Evolutionary conservation across 441 rosid genomes (phyloP), one percentile per base, ranked within the genome.

Genomic region (Bocquillonia castaneifolia): DNA sequence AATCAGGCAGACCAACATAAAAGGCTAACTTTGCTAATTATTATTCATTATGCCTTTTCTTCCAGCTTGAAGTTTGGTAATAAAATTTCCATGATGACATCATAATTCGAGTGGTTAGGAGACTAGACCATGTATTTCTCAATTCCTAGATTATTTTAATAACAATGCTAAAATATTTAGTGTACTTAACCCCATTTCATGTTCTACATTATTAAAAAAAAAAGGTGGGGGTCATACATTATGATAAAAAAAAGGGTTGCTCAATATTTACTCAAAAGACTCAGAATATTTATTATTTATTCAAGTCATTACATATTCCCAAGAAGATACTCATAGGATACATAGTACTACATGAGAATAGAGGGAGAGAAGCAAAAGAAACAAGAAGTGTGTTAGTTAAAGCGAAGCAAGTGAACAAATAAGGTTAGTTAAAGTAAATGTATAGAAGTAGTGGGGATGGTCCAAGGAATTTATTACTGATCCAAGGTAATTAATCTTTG

Each of bases 321-420:
- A 58, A 59, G 59, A 50, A 68, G 22, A 18, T 14, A 13, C 52
- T 29, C 23, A 1, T 3, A n/a, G 42, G 22, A 50, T 17, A 53
- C 4, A 36, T n/a, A n/a, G n/a, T 15, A 23, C n/a, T 34, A 13
- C 22, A 9, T 34, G 44, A 48, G 7, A 8, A 12, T 10, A n/a
- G 7, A 23, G 47, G 51, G 12, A 51, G 47, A 28, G 23, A 47
- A 57, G 20, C 53, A 44, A 39, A 45, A 22, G 7, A 42, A 10
- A 12, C 12, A 6, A 32, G 48, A 31, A n/a, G 8, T 61, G 39
- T 40, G 63, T 9, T 55, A 25, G 48, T 29, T 47, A 9, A 48
- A 66, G 22, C 47, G 51, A 47, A 47, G 51, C 45, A 73, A 73
- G 70, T 40, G 78, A 70, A 54, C 82, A 75, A 67, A 79, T 48